Conservation (phyloP, 257 asterid species). For the Solanum arcanum region DNA sequence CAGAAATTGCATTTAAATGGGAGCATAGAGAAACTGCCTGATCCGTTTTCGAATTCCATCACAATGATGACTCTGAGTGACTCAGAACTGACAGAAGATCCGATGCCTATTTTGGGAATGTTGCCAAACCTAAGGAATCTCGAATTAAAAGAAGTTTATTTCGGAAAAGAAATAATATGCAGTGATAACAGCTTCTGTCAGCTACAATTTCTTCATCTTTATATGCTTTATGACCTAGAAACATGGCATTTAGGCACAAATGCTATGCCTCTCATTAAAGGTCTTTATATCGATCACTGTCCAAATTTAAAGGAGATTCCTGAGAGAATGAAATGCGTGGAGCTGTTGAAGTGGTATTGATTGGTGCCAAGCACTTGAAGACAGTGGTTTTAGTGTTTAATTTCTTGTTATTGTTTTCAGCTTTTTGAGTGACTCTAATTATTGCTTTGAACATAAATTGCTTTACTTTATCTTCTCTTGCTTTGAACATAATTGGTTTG, state of each 20-base stretch:
- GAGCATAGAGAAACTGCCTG: not conserved
- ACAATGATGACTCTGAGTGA: fast-evolving
- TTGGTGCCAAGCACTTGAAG: not conserved
- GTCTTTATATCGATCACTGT: not conserved
- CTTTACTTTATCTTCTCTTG: not conserved
- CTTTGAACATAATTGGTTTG: too few relatives aligned
- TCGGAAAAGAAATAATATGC: too few relatives aligned
- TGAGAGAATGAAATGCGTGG: not conserved
- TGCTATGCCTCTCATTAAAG: not conserved
- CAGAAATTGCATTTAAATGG: not conserved
- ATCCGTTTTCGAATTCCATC: too few relatives aligned
- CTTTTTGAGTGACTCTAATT: not conserved
- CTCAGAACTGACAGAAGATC: too few relatives aligned
- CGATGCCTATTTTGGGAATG: too few relatives aligned
- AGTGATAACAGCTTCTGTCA: too few relatives aligned
- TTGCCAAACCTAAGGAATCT: too few relatives aligned
- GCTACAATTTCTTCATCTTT: too few relatives aligned
- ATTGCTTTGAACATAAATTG: not conserved
- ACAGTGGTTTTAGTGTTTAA: not conserved
- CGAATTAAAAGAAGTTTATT: fast-evolving
- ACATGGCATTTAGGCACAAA: not conserved
- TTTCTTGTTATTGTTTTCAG: not conserved
- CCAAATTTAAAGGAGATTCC: not conserved
- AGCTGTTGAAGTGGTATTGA: not conserved
- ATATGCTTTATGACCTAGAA: too few relatives aligned